Evolutionary conservation across 208 protist genomes (phyloP), one percentile per base, ranked within the genome.

Genomic region (Angomonas desouzai): DNA sequence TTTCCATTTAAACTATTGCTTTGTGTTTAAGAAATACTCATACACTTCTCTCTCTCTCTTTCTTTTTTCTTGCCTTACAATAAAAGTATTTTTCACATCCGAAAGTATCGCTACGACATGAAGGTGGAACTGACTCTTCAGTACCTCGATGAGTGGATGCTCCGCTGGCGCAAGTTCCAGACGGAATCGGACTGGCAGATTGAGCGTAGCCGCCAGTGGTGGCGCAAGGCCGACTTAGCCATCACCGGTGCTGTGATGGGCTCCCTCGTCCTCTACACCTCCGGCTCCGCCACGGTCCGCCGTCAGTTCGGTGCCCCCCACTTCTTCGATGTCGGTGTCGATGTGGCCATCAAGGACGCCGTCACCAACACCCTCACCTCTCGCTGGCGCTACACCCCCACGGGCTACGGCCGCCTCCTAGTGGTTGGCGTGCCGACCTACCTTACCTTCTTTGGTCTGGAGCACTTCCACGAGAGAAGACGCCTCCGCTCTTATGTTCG

Each of bases 141-240:
- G 81, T 83, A 86, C 70, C 74, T 96, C 48, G 89, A 96, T 60
- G 86, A 93, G 71, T 96, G 89, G 89, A 95, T 95, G 89, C 79
- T 95, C 58, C 85, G 85, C 48, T 95, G 89, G 89, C 71, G 84
- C 51, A 92, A 92, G 72, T 95, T 91, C 68, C 89, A 95, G 72
- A 93, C 89, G 22, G 81, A 92, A 61, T 83, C 76, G n/a, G 89
- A 95, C 71, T 95, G 81, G 85, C 69, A 79, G 29, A 95, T 95
- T 48, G 89, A 95, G 70, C 83, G 83, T 62, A 81, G 83, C 63
- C 82, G 83, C 53, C 89, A 95, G 79, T 91, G 81, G 81, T 91
- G 84, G 85, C 83, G 89, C 60, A 74, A 77, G 49, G 70, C 62
- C 28, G 80, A 92, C 72, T 76, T 92, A 27, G 71, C 66, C 25